A percentile compares a stretch with the other conserved stretches of the same genome.
Evolutionary conservation across 176 grass and related monocot genomes (phyloP).

Genomic region (Ampelocalamus luodianensis): DNA sequence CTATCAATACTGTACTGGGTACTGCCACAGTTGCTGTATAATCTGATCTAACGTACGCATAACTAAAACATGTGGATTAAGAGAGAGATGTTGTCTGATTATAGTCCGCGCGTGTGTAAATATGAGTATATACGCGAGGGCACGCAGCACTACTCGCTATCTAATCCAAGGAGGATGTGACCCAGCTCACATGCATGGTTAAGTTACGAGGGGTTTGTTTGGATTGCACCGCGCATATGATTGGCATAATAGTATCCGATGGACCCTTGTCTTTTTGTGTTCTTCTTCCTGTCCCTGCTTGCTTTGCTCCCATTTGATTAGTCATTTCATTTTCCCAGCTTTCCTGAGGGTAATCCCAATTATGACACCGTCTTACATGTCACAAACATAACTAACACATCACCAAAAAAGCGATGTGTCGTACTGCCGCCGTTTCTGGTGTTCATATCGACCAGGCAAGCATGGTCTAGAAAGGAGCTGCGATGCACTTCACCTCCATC

Average conservation of each 20-base stretch:
- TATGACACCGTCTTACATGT: constrained; percentile 8
- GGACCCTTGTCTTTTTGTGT: constrained; percentile 1
- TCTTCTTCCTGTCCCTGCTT: constrained; percentile 13
- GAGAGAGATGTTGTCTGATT: background rate
- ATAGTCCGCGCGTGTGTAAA: background rate
- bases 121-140: background rate
- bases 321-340: constrained; percentile 4
- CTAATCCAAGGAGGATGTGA: background rate
- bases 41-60: background rate
- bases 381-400: background rate
- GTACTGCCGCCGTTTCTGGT: constrained; percentile 31
- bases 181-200: constrained; percentile 36
- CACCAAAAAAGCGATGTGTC: constrained; percentile 14
- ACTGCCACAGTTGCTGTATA: background rate
- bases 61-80: background rate
- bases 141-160: background rate
- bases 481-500: background rate
- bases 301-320: background rate
- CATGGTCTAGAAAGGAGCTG: background rate
- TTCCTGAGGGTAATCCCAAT: constrained; percentile 8
- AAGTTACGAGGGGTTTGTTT: constrained; percentile 3
- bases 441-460: background rate
- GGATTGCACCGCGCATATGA: background rate
- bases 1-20: background rate
- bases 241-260: background rate